Base-by-base conservation (phyloP, 352 stramenopile genomes). In the Phytophthora kernoviae region DNA sequence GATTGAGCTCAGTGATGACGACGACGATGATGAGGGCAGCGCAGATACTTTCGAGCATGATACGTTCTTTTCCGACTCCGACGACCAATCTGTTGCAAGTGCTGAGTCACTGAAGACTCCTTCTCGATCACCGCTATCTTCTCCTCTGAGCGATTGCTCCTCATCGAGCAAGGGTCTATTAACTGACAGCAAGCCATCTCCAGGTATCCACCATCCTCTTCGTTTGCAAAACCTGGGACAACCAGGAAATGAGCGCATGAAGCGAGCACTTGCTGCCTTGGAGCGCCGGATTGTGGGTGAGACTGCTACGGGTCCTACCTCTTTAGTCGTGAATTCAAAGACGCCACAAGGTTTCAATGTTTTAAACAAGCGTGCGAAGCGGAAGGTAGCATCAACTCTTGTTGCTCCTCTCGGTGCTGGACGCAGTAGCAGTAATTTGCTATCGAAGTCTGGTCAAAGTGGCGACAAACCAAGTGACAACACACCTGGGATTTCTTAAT, bases 271-370 rank as follows among this genome's bases (percentile, higher is more conserved):
- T 18, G 75, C 68, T 50, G 81, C 84, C 0, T 58, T 93, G 3
- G 87, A 95, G 67, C 68, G 77, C 17, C 79, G 84, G 5, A 87
- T 95, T 44, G 70, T 81, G 8, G 79, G 84, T 8, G 78, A 79
- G 47, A 74, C 58, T 41, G 27, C 66, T 14, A 26, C 37, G 21
- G 34, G 17, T 5, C 61, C 46, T 56, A 17, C 12, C 0, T 49
- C 30, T 21, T 65, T 47, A 36, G 34, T 34, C 10, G 26, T 41
- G 10, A 56, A 20, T 17, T 54, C 46, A 4, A 34, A 51, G 0
- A 39, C 22, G 37, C 10, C n/a, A 43, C 37, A 21, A 20, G 6
- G 37, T 21, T 43, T n/a, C 10, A 12, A n/a, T 22, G 37, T 17
- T 40, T 30, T 39, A 22, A 56, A 26, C 17, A 34, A 47, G 18